Evolutionary conservation across 257 asterid genomes (phyloP), one percentile per base, ranked within the genome.

Genomic region (Linaria vulgaris): DNA sequence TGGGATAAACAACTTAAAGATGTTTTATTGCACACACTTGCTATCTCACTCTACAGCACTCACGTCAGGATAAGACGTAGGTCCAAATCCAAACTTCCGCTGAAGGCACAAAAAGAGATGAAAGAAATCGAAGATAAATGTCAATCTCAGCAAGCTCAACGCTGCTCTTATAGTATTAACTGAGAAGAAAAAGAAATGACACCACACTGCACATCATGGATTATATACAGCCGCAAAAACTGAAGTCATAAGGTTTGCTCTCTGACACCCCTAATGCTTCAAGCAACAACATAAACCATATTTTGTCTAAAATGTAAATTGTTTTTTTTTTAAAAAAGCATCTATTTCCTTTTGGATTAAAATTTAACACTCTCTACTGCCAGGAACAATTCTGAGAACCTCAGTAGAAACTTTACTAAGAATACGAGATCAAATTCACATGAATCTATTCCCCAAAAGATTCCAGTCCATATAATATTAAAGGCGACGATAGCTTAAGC

Each of bases 251-350:
- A 21, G 22, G 12, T 25, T 31, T 30, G 37, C 41, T 6, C 57
- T 24, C 58, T 54, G 25, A 66, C 24, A 30, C 47, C 56, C 23
- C 57, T 44, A 66, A 51, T 41, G 43, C 24, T 9, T 27, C 2
- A 13, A 30, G 46, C 12, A 30, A 51, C 61, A 27, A 15, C 31
- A 37, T 17, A 31, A 10, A 20, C 37, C 37, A 30, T 30, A 30
- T 30, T 22, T 57, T 50, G 14, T 50, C 30, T 50, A 9, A 21
- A 24, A n/a, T n/a, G n/a, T n/a, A n/a, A n/a, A n/a, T n/a, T 50
- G 23, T 20, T 30, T 11, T 12, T 50, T 50, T 11, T 6, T 11
- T 11, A 50, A 50, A 3, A 3, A 51, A 3, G 12, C 4, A 24
- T 12, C 37, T 30, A 30, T 48, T 44, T 23, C n/a, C 24, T 60